These are phyloP conservation scores for Rubroboletus satanas DNA, from an alignment of 768 basidiomycete species.

Conservation along the genomic window DNA sequence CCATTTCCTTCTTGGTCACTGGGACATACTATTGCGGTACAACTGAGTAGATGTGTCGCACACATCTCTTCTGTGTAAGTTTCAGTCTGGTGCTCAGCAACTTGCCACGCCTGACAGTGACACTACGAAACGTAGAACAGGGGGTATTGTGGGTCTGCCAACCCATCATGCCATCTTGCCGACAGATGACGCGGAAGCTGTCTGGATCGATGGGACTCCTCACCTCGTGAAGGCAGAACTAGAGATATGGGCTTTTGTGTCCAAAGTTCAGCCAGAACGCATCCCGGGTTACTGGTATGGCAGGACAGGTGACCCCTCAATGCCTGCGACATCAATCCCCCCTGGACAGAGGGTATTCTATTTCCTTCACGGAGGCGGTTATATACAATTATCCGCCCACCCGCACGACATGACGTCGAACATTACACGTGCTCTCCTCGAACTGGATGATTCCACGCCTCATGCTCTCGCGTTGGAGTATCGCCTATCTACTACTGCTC, in stretches of 20 bases:
- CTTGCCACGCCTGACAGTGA: neutral
- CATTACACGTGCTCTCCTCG: constrained; percentile 46
- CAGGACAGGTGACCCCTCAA: constrained; percentile 36
- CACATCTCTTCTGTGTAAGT: constrained; percentile 21
- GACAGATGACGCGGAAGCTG: constrained; percentile 11
- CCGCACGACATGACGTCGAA: constrained; percentile 46
- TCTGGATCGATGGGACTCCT: constrained; percentile 34
- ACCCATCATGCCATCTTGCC: constrained; percentile 10
- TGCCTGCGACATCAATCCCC: constrained; percentile 34
- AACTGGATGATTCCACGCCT: constrained; percentile 40
- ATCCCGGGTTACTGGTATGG: constrained; percentile 59
- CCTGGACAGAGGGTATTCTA: constrained; percentile 58
- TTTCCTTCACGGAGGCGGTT: constrained; percentile 63
- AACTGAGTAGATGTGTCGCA: constrained; percentile 30
- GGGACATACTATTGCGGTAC: constrained; percentile 36
- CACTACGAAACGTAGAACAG: constrained; percentile 7
- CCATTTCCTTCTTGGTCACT: constrained; percentile 47
- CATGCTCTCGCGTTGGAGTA: constrained; percentile 68
- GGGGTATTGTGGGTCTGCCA: constrained; percentile 3
- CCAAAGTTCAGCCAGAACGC: constrained; percentile 38
- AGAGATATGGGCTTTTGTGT: constrained; percentile 23
- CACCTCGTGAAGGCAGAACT: constrained; percentile 32
- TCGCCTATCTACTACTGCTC: constrained; percentile 51
- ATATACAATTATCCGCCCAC: constrained; percentile 50
- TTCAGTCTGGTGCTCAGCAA: neutral